phyloP scores from a whole-genome alignment of 2,329 filamentous ascomycete species.

The Talaromyces sp. region DNA sequence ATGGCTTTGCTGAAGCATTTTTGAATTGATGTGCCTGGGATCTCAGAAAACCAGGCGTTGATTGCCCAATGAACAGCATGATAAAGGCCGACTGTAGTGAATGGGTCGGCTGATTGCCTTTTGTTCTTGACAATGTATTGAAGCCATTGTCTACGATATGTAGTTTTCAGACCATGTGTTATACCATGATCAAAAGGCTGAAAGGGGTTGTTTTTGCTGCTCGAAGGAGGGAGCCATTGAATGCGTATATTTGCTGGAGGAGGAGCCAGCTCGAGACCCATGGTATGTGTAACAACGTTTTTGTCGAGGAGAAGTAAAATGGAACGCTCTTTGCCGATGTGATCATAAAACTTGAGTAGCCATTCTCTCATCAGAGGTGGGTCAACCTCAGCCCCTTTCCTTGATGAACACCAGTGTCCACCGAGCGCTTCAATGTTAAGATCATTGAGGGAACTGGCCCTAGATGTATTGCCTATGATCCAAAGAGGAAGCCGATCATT shows the following conservation, averaged over 20 bases:
- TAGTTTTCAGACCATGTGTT: not conserved
- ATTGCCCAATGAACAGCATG: not conserved
- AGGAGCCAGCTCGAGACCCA: not conserved
- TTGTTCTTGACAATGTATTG: not conserved
- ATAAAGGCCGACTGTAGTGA: not conserved
- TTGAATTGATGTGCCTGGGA: not conserved
- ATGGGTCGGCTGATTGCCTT: not conserved
- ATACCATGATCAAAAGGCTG: not conserved
- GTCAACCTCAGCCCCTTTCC: not conserved
- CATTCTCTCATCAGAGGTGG: not conserved
- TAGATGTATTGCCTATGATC: not conserved
- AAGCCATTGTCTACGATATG: not conserved
- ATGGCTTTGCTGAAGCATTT: not conserved
- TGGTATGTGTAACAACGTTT: not conserved
- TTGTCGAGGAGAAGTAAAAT: not conserved
- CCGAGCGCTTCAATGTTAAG: not conserved
- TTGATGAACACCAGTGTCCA: not conserved
- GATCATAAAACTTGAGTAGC: not conserved
- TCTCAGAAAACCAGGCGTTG: not conserved
- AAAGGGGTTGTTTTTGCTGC: not conserved
- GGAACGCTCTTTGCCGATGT: not conserved
- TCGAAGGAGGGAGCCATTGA: not conserved
- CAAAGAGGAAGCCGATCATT: not conserved
- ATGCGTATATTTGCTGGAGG: not conserved
- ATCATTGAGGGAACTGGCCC: not conserved